Evolutionary conservation across 768 basidiomycete genomes (phyloP).

Genomic region (Podaxis sp.): DNA sequence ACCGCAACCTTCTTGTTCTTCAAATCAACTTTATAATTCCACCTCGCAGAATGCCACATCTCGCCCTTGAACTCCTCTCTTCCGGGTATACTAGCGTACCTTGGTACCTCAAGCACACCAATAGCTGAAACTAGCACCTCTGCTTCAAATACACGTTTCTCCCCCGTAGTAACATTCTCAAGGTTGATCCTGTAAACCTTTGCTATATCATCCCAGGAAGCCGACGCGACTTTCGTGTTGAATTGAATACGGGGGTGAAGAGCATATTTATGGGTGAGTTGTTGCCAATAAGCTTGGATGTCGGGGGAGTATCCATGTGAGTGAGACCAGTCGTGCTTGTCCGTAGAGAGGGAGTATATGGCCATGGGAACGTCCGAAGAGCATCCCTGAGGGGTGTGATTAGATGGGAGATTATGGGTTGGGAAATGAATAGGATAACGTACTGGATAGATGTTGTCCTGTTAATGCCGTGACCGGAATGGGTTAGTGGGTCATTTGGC

Average conservation of each 20-base stretch:
- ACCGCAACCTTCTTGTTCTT: conserved; percentile 50
- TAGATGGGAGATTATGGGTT: neutral
- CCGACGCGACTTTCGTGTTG: conserved; percentile 41
- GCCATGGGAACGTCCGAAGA: conserved; percentile 40
- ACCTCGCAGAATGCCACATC: conserved; percentile 53
- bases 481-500: neutral
- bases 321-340: conserved; percentile 43
- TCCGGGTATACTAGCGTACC: conserved; percentile 31
- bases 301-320: conserved; percentile 40
- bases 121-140: conserved; percentile 51
- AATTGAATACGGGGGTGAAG: conserved; percentile 40
- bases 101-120: conserved; percentile 47
- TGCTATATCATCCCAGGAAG: conserved; percentile 40
- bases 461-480: neutral
- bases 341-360: conserved; percentile 48
- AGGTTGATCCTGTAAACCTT: conserved; percentile 37
- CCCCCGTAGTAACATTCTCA: conserved; percentile 31
- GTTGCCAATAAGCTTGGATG: conserved; percentile 42
- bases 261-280: conserved; percentile 39
- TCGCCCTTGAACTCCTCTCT: conserved; percentile 43
- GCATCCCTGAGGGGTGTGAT: conserved; percentile 32
- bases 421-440: neutral
- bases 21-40: conserved; percentile 40
- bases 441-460: conserved; percentile 39
- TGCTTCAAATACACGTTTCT: conserved; percentile 28